Evolutionary conservation across 352 stramenopile species (phyloP).

Genomic region (Phytopythium sindhum): DNA sequence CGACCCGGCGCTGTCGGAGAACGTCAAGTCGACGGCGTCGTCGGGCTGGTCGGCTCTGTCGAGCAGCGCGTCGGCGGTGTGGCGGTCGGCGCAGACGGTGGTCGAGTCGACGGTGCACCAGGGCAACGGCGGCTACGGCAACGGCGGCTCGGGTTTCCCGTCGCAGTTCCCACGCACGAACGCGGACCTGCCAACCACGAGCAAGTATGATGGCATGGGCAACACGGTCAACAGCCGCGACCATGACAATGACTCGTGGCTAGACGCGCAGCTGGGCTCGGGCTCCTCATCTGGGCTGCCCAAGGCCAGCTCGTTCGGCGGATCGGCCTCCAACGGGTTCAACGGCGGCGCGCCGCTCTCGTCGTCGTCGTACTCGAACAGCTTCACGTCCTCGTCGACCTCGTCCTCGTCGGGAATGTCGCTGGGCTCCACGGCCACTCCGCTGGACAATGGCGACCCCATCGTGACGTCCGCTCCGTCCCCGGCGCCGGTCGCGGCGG

Average conservation of each 20-base stretch:
- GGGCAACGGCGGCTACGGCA: slow-evolving; percentile 13
- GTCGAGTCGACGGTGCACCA: slow-evolving; percentile 39
- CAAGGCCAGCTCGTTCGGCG: slow-evolving; percentile 34
- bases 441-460: slow-evolving; percentile 12
- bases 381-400: slow-evolving; percentile 43
- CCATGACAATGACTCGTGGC: slow-evolving; percentile 71
- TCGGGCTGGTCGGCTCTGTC: slow-evolving; percentile 74
- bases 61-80: slow-evolving; percentile 53
- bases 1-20: slow-evolving; percentile 62
- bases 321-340: slow-evolving; percentile 11
- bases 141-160: slow-evolving; percentile 16
- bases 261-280: slow-evolving; percentile 48
- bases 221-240: slow-evolving; percentile 31
- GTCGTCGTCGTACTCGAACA: slow-evolving; percentile 24
- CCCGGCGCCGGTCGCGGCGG: slow-evolving; percentile 20
- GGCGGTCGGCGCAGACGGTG: slow-evolving; percentile 61
- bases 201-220: slow-evolving; percentile 65
- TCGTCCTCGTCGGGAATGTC: slow-evolving; percentile 21
- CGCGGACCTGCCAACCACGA: slow-evolving; percentile 39
- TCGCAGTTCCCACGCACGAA: slow-evolving; percentile 60
- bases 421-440: slow-evolving; percentile 17
- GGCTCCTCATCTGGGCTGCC: slow-evolving; percentile 9
- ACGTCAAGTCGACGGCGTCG: slow-evolving; percentile 79
- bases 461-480: slow-evolving; percentile 8
- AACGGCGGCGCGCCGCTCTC: slow-evolving; percentile 15